Evolutionary conservation across 306 rosid genomes (phyloP), one percentile per base, ranked within the genome.

Genomic region (Rubus idaeus): DNA sequence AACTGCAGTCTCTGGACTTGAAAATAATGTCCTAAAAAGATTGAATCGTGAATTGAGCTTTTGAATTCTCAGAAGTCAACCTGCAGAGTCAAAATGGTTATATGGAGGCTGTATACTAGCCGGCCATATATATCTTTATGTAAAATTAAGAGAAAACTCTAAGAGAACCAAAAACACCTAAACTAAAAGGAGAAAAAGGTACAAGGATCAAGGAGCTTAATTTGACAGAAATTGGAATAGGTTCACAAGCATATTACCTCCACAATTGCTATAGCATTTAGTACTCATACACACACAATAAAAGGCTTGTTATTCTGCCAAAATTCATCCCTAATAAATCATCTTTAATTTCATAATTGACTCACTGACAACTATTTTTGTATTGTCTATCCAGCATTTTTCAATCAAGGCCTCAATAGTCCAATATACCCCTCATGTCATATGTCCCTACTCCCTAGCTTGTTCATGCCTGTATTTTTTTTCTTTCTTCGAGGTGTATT

Each of bases 311-410:
- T 21, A 55, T 68, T 80, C 65, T 80, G 81, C 87, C 77, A 12
- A 73, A 83, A 71, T 79, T 77, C 79, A 66, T 76, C 84, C 63
- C 39, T 57, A 76, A 72, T 83, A 20, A 83, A 71, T 76, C 2
- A 26, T 40, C 71, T n/a, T 71, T 76, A 83, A 57, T 76, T 68
- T 65, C 73, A 41, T 3, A 68, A 78, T 60, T 62, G 30, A 68
- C 47, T 52, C 23, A 13, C 50, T 11, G 10, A 47, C 12, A 60
- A 39, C 10, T 17, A 20, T 60, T 68, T 76, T 42, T 63, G 17
- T 30, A 60, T 20, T n/a, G n/a, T 30, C 39, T 58, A 21, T 58
- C 14, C 44, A 21, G 35, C 2, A 51, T 20, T 37, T 75, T 8
- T 10, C 3, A 70, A 37, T 44, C 23, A 37, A 9, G 21, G 10